A percentile compares a stretch with the other conserved stretches of the same genome.
These are phyloP conservation scores for Orobanche coerulescens DNA, from an alignment of 257 asterid genomes.

Conservation along the genomic window DNA sequence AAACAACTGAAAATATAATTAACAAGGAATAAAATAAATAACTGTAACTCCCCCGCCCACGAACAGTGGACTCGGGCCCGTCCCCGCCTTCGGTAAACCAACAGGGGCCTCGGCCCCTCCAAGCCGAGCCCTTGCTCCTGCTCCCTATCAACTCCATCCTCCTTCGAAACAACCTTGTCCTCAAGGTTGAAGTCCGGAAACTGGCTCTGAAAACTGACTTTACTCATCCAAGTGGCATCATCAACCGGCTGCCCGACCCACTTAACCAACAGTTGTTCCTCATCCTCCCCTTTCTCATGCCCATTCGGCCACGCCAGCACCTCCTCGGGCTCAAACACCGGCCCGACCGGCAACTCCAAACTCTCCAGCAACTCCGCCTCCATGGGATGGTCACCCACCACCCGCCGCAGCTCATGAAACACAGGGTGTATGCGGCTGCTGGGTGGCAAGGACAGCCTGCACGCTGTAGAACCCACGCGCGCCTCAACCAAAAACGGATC, in stretches of 20 bases:
- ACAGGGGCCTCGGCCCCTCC: too few relatives aligned
- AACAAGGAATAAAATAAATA: too few relatives aligned
- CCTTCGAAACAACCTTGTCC: too few relatives aligned
- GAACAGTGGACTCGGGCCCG: too few relatives aligned
- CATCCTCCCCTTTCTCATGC: neutral
- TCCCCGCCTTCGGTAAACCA: too few relatives aligned
- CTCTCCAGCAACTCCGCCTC: too few relatives aligned
- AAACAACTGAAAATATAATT: too few relatives aligned
- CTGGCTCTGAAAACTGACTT: neutral
- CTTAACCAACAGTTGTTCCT: neutral
- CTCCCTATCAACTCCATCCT: too few relatives aligned
- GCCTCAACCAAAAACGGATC: neutral
- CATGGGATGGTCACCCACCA: neutral
- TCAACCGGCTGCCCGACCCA: neutral
- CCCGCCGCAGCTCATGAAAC: neutral
- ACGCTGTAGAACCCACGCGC: neutral
- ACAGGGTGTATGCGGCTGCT: neutral
- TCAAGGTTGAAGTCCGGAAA: neutral
- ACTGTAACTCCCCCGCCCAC: too few relatives aligned
- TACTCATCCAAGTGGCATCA: neutral
- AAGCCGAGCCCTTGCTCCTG: too few relatives aligned
- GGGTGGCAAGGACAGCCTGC: neutral
- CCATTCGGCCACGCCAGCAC: neutral
- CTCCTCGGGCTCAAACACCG: neutral
- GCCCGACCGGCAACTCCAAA: neutral